A percentile compares a stretch with the other conserved stretches of the same genome.
These are phyloP conservation scores for Kregervanrija fluxuum DNA, from an alignment of 805 yeast species.

Conservation along the genomic window DNA sequence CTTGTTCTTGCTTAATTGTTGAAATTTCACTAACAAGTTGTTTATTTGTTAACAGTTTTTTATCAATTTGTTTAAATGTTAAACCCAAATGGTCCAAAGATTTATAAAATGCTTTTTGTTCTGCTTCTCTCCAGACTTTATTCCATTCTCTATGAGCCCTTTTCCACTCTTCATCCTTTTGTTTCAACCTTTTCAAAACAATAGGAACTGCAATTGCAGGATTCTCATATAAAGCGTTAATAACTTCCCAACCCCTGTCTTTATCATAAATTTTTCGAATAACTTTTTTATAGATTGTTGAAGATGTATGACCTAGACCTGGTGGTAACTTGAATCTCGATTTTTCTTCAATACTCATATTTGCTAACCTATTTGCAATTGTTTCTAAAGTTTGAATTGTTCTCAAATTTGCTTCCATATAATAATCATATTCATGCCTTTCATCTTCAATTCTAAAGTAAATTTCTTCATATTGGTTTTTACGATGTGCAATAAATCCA, in stretches of 20 bases:
- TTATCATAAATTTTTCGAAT: conserved; percentile 88
- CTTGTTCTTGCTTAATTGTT: conserved; percentile 86
- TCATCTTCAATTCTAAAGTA: conserved; percentile 94
- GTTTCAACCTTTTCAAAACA: conserved; percentile 85
- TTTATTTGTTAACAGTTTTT: conserved; percentile 82
- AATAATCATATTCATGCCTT: conserved; percentile 93
- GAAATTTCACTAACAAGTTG: conserved; percentile 87
- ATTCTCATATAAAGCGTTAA: conserved; percentile 89
- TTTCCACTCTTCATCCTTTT: conserved; percentile 98
- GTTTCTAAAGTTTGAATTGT: conserved; percentile 95
- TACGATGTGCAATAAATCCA: conserved; percentile 97
- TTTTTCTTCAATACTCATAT: conserved; percentile 88
- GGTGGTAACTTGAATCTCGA: conserved; percentile 73
- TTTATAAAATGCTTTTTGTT: conserved; percentile 88
- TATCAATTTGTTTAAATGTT: conserved; percentile 95
- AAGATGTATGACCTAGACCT: conserved; percentile 87
- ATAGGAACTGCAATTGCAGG: conserved; percentile 95
- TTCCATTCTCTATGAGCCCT: conserved; percentile 98
- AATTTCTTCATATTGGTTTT: conserved; percentile 96
- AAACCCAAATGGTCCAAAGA: conserved; percentile 92
- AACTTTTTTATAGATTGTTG: conserved; percentile 88
- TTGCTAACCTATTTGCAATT: conserved; percentile 86
- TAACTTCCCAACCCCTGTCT: conserved; percentile 92
- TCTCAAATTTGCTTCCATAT: conserved; percentile 89
- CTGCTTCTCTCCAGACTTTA: conserved; percentile 97